Conservation (phyloP, 164 flowering plant genomes). For the Vitis rotundifolia region DNA sequence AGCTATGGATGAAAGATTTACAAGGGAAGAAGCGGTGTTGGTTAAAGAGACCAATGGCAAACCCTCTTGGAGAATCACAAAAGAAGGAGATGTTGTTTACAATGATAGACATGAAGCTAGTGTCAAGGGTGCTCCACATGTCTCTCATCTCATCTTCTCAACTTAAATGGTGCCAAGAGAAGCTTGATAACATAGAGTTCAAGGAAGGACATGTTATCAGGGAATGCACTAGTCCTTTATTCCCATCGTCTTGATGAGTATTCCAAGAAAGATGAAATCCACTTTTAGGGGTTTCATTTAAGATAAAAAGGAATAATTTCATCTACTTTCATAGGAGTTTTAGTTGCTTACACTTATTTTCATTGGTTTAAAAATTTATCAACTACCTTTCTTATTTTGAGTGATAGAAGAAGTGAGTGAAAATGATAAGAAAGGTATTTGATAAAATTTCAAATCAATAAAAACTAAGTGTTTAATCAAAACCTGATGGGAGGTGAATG, state of each 20-base stretch:
- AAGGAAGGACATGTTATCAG: constrained; percentile 25
- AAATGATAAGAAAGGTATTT: too few species aligned
- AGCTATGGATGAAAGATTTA: constrained; percentile 38
- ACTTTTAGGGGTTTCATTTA: not conserved
- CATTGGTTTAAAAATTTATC: too few species aligned
- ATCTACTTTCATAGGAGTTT: too few species aligned
- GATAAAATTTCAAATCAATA: too few species aligned
- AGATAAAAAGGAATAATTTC: too few species aligned
- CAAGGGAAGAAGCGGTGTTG: constrained; percentile 40
- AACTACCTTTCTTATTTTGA: too few species aligned
- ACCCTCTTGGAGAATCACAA: constrained; percentile 24
- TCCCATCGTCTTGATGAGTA: constrained; percentile 27
- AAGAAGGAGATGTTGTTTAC: constrained; percentile 32
- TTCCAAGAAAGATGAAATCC: not conserved
- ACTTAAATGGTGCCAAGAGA: constrained; percentile 56
- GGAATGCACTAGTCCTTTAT: constrained; percentile 13
- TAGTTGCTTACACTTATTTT: too few species aligned
- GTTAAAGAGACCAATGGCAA: constrained; percentile 28
- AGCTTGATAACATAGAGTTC: constrained; percentile 38
- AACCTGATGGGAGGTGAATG: too few species aligned
- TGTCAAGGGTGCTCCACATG: constrained; percentile 46
- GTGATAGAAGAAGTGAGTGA: too few species aligned
- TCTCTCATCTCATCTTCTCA: constrained; percentile 41
- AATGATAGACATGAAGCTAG: constrained; percentile 49
- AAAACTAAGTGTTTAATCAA: too few species aligned